Base-by-base conservation (phyloP, 331 rosid species). In the Dryas integrifolia region DNA sequence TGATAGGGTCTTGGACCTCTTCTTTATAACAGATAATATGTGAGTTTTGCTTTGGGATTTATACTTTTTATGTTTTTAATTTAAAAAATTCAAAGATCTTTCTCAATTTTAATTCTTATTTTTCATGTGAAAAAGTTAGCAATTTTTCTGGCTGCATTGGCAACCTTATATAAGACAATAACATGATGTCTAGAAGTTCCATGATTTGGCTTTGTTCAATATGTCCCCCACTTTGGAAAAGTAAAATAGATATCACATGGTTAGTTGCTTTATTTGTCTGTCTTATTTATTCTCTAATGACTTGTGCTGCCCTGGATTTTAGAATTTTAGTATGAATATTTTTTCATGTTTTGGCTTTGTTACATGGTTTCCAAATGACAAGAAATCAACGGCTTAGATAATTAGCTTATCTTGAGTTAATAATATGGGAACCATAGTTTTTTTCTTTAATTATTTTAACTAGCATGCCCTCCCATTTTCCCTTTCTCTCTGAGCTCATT, bases 1-100 rank as follows among this genome's bases (percentile, higher is more conserved):
- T 84, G 91, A 51, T 64, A 85, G 84, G 69, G 97, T 91, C 60
- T 75, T 87, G 80, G 96, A 89, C 87, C 91, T 91, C 58, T 89
- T 91, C 85, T 89, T 84, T 82, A 65, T 91, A 69, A 87, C 92
- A 16, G 97, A 91, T 76, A 84, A 84, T 84, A 79, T 67, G 88
- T 83, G 69, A 71, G 77, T 49, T 58, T 44, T 75, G 10, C 60
- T 50, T 47, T 53, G 15, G 47, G 35, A 26, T 52, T 24, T 0
- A 0, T 52, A 14, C 4, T 6, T 11, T 11, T 65, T 45, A 39
- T 18, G 8, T 2, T 14, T 59, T 8, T 30, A 44, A 12, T 41
- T 56, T 2, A 14, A 50, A 16, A 40, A 40, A 47, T 10, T 6
- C n/a, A 57, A 9, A 21, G 0, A 65, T 7, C 9, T 58, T 56